Percentiles rank a stretch among this genome's conserved stretches.
Conservation (phyloP, 495 filamentous ascomycete genomes). For the Clohesyomyces aquaticus region DNA sequence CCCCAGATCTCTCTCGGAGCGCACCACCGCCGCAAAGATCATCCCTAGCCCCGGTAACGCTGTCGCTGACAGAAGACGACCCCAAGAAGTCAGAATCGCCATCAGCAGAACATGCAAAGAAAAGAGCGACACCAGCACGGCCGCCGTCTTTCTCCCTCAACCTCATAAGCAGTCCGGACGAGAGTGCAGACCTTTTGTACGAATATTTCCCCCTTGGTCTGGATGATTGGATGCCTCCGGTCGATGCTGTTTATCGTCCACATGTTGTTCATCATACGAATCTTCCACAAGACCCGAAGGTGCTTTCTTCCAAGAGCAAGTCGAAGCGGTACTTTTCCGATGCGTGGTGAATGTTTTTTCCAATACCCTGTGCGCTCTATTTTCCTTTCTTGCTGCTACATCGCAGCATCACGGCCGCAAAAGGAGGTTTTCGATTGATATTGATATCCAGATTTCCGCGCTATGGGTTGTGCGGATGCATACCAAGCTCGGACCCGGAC, state of each 20-base stretch:
- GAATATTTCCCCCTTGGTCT: conserved; percentile 89
- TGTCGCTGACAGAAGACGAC: conserved; percentile 79
- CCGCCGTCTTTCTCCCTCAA: conserved; percentile 51
- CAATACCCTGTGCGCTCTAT: background rate
- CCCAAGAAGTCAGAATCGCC: conserved; percentile 40
- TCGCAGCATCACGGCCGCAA: background rate
- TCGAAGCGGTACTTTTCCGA: conserved; percentile 83
- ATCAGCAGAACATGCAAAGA: conserved; percentile 34
- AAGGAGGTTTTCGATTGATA: background rate
- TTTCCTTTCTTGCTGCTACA: background rate
- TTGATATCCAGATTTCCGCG: background rate
- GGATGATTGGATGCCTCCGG: conserved; percentile 90
- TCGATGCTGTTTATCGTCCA: conserved; percentile 89
- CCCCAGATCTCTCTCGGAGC: conserved; percentile 55
- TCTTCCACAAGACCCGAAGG: conserved; percentile 74
- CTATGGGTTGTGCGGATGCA: background rate
- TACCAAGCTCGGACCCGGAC: background rate
- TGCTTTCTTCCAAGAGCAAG: conserved; percentile 67
- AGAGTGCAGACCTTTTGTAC: conserved; percentile 79
- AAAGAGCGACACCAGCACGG: conserved; percentile 38
- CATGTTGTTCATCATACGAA: conserved; percentile 90
- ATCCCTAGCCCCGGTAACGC: conserved; percentile 63
- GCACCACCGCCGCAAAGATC: conserved; percentile 44
- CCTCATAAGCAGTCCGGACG: conserved; percentile 57
- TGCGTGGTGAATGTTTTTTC: conserved; percentile 49